Evolutionary conservation across 169 alveolate genomes (phyloP).

Genomic region (Plasmodium gallinaceum): DNA sequence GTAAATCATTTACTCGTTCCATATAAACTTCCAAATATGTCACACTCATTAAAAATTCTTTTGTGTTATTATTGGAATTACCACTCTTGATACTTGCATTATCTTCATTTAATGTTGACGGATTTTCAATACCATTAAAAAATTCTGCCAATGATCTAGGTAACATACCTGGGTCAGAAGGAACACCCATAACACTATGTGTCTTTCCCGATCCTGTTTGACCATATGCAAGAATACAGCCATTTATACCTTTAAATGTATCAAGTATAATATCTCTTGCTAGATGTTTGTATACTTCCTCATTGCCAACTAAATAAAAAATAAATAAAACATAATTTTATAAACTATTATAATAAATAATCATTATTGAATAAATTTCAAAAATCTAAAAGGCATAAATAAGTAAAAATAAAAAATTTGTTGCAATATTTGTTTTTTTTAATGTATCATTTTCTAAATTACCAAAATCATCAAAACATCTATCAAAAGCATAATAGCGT

Average conservation of each 20-base stretch:
- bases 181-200: constrained; percentile 86
- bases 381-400: too few species aligned
- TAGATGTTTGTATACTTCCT: constrained; percentile 82
- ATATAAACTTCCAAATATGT: constrained; percentile 89
- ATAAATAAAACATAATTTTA: neutral
- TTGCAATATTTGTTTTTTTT: neutral
- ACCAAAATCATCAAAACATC: constrained; percentile 86
- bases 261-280: constrained; percentile 85
- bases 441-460: constrained; percentile 13
- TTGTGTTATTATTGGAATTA: constrained; percentile 82
- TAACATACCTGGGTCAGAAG: constrained; percentile 87
- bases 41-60: constrained; percentile 88
- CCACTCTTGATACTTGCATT: constrained; percentile 67
- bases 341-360: too few species aligned
- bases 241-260: constrained; percentile 86
- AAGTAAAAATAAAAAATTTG: too few species aligned
- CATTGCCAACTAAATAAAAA: constrained; percentile 79
- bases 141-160: constrained; percentile 88
- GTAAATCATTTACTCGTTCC: constrained; percentile 90
- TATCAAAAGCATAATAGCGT: constrained; percentile 82
- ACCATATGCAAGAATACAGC: constrained; percentile 86
- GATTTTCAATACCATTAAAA: constrained; percentile 84
- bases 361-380: too few species aligned
- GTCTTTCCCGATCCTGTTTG: constrained; percentile 88
- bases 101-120: constrained; percentile 83